phyloP scores from a whole-genome alignment of 108 stramenopile species.

The Fragilariopsis cylindrus region DNA sequence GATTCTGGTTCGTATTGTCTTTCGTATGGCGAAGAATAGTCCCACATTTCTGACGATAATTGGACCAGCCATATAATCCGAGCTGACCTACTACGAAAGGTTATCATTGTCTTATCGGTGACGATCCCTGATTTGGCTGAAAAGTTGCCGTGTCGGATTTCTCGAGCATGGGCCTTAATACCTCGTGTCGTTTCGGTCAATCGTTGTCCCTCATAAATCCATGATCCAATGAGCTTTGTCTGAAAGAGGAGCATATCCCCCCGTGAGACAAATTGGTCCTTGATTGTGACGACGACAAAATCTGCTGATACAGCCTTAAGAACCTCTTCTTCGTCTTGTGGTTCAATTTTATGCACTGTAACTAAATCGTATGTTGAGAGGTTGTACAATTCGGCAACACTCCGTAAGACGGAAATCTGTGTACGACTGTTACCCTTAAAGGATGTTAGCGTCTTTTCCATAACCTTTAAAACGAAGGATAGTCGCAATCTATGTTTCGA shows the following conservation, averaged over 20 bases:
- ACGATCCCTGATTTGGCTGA: constrained; percentile 73
- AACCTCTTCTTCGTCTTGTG: constrained; percentile 47
- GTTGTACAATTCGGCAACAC: constrained; percentile 81
- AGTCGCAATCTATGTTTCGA: constrained; percentile 64
- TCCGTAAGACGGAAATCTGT: constrained; percentile 77
- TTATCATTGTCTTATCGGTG: constrained; percentile 84
- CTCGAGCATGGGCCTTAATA: constrained; percentile 71
- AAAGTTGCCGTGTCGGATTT: constrained; percentile 68
- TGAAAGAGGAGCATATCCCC: constrained; percentile 85
- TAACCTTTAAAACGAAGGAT: constrained; percentile 75
- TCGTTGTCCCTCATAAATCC: constrained; percentile 87
- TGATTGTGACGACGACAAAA: constrained; percentile 83
- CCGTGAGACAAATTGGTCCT: constrained; percentile 89
- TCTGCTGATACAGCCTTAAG: constrained; percentile 76
- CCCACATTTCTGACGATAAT: constrained; percentile 97
- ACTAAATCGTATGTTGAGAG: constrained; percentile 80
- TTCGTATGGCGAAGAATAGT: constrained; percentile 81
- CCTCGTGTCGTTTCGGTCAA: constrained; percentile 46
- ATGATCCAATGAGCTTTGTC: constrained; percentile 55
- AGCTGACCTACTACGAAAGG: constrained; percentile 91
- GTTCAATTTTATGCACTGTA: constrained; percentile 74
- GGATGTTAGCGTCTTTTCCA: constrained; percentile 67
- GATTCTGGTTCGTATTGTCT: constrained; percentile 49
- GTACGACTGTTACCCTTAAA: constrained; percentile 78
- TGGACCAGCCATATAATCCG: constrained; percentile 97